Conservation (phyloP, 2,329 filamentous ascomycete genomes). For the Incumbomyces delicatus region DNA sequence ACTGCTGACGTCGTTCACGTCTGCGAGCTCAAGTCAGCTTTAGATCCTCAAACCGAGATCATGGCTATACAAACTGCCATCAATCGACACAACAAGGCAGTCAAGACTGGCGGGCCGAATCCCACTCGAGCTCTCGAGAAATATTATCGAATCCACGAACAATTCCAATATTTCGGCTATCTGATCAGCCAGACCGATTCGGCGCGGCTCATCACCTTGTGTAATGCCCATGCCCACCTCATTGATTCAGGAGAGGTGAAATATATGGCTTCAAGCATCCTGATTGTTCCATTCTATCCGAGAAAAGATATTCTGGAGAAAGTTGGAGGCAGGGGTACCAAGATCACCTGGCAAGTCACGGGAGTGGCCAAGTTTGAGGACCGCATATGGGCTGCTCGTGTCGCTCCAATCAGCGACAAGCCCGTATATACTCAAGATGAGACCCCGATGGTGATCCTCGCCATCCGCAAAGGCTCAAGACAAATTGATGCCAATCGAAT, state of each 20-base stretch:
- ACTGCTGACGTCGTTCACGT: conserved; percentile 77
- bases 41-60: conserved; percentile 71
- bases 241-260: conserved; percentile 61
- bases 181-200: conserved; percentile 65
- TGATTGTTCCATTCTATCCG: conserved; percentile 74
- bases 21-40: conserved; percentile 59
- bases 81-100: conserved; percentile 63
- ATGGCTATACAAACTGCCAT: conserved; percentile 82
- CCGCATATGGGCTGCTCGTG: conserved; percentile 75
- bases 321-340: conserved; percentile 76
- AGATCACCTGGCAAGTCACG: conserved; percentile 73
- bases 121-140: conserved; percentile 34
- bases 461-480: conserved; percentile 62
- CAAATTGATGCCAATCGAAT: conserved; percentile 76
- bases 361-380: conserved; percentile 67
- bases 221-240: conserved; percentile 48
- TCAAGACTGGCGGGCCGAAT: conserved; percentile 23
- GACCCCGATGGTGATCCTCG: conserved; percentile 71
- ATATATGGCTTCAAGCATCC: conserved; percentile 76
- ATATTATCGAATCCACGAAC: conserved; percentile 67
- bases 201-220: conserved; percentile 58
- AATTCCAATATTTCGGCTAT: conserved; percentile 86
- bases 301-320: conserved; percentile 64
- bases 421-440: conserved; percentile 70
- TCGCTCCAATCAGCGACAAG: conserved; percentile 60